Percentiles rank a stretch among this genome's conserved stretches.
These are phyloP conservation scores for Wickerhamiella bombiphila DNA, from an alignment of 805 yeast species.

Conservation along the genomic window DNA sequence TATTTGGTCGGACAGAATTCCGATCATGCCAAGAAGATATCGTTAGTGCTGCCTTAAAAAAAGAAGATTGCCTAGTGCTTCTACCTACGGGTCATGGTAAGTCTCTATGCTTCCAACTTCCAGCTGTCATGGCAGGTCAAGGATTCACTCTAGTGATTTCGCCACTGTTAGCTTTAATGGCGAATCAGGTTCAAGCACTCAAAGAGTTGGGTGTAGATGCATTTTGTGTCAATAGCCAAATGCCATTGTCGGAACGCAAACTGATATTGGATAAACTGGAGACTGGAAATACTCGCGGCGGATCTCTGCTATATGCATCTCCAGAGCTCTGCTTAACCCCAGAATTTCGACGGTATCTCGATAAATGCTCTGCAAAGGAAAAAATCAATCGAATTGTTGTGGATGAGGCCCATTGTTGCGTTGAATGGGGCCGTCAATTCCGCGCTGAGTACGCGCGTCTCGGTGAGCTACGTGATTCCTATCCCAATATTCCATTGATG, in stretches of 20 bases:
- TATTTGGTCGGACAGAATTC: slow-evolving; percentile 12
- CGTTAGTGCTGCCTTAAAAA: slow-evolving; percentile 23
- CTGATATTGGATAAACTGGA: slow-evolving; percentile 46
- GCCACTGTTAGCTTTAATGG: slow-evolving; percentile 90
- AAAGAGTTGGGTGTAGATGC: slow-evolving; percentile 53
- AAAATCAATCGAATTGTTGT: slow-evolving; percentile 72
- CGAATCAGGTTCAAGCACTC: slow-evolving; percentile 82
- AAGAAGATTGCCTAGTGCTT: slow-evolving; percentile 78
- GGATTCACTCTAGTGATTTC: slow-evolving; percentile 79
- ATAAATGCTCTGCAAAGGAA: slow-evolving; percentile 37
- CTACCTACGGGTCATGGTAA: slow-evolving; percentile 99
- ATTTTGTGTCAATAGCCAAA: slow-evolving; percentile 71
- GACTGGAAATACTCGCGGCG: slow-evolving; percentile 57
- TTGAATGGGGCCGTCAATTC: slow-evolving; percentile 98
- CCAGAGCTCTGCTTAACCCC: slow-evolving; percentile 50
- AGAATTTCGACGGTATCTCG: slow-evolving; percentile 49
- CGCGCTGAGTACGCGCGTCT: slow-evolving; percentile 85
- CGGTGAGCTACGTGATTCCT: slow-evolving; percentile 52
- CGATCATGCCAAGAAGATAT: slow-evolving; percentile 18
- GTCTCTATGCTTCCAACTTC: slow-evolving; percentile 86
- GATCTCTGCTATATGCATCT: slow-evolving; percentile 69
- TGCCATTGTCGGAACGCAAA: slow-evolving; percentile 43
- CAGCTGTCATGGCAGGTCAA: slow-evolving; percentile 48
- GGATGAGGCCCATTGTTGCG: slow-evolving; percentile 96
- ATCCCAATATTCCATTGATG: slow-evolving; percentile 75